These are phyloP conservation scores for Lagerstroemia speciosa DNA, from an alignment of 345 rosid genomes.

Conservation along the genomic window DNA sequence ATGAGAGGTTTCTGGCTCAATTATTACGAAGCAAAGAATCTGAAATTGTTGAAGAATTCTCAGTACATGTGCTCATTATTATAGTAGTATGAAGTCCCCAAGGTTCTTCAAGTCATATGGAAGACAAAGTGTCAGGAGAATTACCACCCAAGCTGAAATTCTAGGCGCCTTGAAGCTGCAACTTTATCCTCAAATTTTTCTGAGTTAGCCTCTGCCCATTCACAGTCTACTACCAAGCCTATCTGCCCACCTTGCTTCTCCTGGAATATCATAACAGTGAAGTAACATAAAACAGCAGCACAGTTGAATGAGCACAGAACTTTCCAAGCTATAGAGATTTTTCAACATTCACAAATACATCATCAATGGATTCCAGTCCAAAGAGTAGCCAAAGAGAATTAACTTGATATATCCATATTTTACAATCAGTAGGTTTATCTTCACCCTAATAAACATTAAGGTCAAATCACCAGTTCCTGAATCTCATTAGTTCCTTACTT, in stretches of 20 bases:
- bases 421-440: no score
- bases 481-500: not conserved
- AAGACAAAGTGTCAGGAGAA: not conserved
- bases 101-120: not conserved
- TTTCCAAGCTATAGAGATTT: not conserved
- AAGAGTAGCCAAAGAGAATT: not conserved
- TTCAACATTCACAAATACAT: not conserved
- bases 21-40: not conserved
- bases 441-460: not conserved
- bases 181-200: conserved; percentile 42
- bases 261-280: conserved; percentile 20
- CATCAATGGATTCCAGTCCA: not conserved
- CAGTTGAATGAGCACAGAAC: not conserved
- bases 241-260: conserved; percentile 70
- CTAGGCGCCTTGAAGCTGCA: conserved; percentile 71
- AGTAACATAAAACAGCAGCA: not conserved
- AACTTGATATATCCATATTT: not conserved
- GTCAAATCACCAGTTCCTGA: not conserved
- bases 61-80: not conserved
- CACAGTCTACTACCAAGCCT: conserved; percentile 58
- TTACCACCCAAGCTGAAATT: conserved; percentile 90
- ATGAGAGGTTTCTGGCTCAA: not conserved
- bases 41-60: not conserved
- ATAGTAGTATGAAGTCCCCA: not conserved
- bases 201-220: conserved; percentile 71